Evolutionary conservation across 805 yeast genomes (phyloP), one percentile per base, ranked within the genome.

Genomic region (Saturnispora besseyi): DNA sequence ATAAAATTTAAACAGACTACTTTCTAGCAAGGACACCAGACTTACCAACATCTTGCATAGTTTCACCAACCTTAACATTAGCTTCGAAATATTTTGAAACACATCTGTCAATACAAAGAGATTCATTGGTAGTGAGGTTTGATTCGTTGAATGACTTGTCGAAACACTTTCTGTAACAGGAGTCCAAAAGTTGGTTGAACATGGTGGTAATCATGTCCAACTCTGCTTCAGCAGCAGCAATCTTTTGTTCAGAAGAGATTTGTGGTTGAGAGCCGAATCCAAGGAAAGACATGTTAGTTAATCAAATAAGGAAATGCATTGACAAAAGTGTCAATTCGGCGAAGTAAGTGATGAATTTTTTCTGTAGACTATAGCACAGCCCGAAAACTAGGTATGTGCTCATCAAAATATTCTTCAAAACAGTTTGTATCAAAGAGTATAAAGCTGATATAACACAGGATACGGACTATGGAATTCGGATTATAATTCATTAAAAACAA

Each of bases 161-260:
- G 64, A 89, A 84, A 73, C 98, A 90, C 72, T 90, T 90, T 58
- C 72, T 68, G 69, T 90, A 93, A 67, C 98, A 90, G 59, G 87
- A 84, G 61, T 84, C 90, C 24, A 89, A 95, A 61, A 90, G 74
- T 62, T 63, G 78, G 79, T 91, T 91, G 80, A 91, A 91, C 97
- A 91, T 89, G 59, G 93, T 96, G 37, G 97, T 90, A 59, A 91
- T 96, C 82, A 93, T 84, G 68, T 91, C 99, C 58, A 91, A 77
- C 70, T 91, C 99, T 51, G 96, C 87, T 72, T 91, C 98, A 47
- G 99, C 99, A 57, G 96, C 96, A 62, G 77, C 76, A 54, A 86
- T 74, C 67, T 86, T 86, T 66, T 84, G 89, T 56, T 82, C 84
- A 38, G 88, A 77, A 26, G 84, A 73, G 56, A 81, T 63, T 65